Base-by-base conservation (phyloP, 805 yeast species). In the Candida ponderosae region DNA sequence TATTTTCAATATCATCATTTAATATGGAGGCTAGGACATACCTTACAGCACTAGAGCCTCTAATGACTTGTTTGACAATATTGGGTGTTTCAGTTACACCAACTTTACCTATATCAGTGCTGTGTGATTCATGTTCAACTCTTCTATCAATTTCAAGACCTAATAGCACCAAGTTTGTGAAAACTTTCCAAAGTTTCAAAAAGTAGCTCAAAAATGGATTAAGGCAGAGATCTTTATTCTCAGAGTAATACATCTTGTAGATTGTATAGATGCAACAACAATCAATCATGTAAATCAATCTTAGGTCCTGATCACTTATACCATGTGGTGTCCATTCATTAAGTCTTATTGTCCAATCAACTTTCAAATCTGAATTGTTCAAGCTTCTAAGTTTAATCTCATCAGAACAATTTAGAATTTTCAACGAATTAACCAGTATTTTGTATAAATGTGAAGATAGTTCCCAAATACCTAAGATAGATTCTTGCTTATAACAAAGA, bases 41-140 rank as follows among this genome's bases (percentile, higher is more conserved):
- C 26, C 94, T 56, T 20, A 82, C 59, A 0, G 87, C 77, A 17
- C 82, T 64, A 0, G 82, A 63, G 2, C 89, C 89, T 43, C 79
- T 67, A 4, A 81, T 62, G 3, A 69, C 65, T 26, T 72, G 67
- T 23, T 70, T 57, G 6, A 76, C 65, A 13, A 68, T 50, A 27
- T 62, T 55, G 7, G 82, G 81, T 0, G 71, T 63, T 6, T 54
- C 57, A 33, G 44, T n/a, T n/a, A n/a, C n/a, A n/a, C n/a, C 57
- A 5, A 31, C 31, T 8, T 19, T 18, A n/a, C n/a, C n/a, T n/a
- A n/a, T n/a, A n/a, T n/a, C n/a, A n/a, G n/a, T n/a, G n/a, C n/a
- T n/a, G n/a, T n/a, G n/a, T n/a, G n/a, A n/a, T n/a, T 53, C 52
- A 31, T 62, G 66, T 49, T 72, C 80, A 38, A 68, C 66, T 36